Base-by-base conservation (phyloP, 2,329 filamentous ascomycete genomes). In the Trichoderma harzianum region DNA sequence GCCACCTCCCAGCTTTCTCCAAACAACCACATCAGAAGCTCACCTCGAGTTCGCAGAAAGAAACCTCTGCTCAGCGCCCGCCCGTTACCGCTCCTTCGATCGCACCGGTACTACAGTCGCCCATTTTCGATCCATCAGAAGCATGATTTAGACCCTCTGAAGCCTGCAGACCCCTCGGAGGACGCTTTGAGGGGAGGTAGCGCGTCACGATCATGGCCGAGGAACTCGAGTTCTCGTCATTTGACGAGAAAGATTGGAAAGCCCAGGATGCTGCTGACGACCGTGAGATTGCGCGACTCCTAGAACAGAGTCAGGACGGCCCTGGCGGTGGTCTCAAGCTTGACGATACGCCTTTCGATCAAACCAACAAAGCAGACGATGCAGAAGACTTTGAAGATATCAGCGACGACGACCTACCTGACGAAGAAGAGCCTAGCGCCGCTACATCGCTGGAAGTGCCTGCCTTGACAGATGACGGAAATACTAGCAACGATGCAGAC, bases 331-430 rank as follows among this genome's bases (percentile, higher is more conserved):
- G 80, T 10, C 78, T 84, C 5, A 82, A 83, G 65, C 78, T 89
- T 72, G 82, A 86, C 73, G 80, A 82, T 61, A 79, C 77, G 14
- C 80, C 85, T 28, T 87, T 91, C 74, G 90, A 91, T 74, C 86
- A 90, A 74, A 85, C 86, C 7, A 92, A 94, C 80, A 99, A 99
- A 82, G 95, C 94, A 69, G 94, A 94, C 73, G 93, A 98, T 82
- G 96, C 96, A 53, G 84, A 96, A 74, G 96, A 99, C 79, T 99
- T 87, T 77, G 94, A 93, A 79, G 93, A 97, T 78, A 95, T 98
- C 74, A 92, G 92, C 75, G 95, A 98, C 79, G 94, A 97, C 78
- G 95, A 98, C 74, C 86, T 97, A 8, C 92, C 94, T 12, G 93
- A 96, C 7, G 93, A 96, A 74, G 93, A 95, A 74, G 88, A 90